A percentile compares a stretch with the other conserved stretches of the same genome.
Conservation (phyloP, 2,329 filamentous ascomycete genomes). For the Aspergillus sp. region DNA sequence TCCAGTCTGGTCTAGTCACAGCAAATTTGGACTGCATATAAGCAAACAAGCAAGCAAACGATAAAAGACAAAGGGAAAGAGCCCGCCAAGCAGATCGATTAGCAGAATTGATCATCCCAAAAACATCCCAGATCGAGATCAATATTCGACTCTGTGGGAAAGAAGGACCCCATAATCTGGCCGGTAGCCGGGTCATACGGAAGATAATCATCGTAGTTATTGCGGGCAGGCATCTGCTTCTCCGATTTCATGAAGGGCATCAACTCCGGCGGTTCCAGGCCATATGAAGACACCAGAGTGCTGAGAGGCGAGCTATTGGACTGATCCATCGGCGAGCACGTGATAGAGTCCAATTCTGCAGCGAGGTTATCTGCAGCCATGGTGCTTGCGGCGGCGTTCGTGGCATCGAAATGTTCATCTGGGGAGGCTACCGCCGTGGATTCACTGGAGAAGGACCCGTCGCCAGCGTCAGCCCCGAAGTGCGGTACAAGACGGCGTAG, state of each 20-base stretch:
- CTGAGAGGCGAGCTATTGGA: slow-evolving; percentile 13
- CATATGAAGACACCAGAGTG: slow-evolving; percentile 10
- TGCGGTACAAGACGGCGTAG: slow-evolving; percentile 27
- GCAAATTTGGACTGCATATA: too few relatives aligned
- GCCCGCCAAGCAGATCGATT: background rate
- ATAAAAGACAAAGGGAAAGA: background rate
- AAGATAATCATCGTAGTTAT: slow-evolving; percentile 22
- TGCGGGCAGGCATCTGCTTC: slow-evolving; percentile 14
- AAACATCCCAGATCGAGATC: slow-evolving; percentile 27
- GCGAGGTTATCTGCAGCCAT: slow-evolving; percentile 7
- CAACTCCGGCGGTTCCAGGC: slow-evolving; percentile 18
- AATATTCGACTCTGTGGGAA: slow-evolving; percentile 21
- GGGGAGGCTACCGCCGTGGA: slow-evolving; percentile 15
- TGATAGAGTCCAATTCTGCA: slow-evolving; percentile 15
- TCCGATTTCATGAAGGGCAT: slow-evolving; percentile 23
- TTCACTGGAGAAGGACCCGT: slow-evolving; percentile 21
- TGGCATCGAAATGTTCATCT: slow-evolving; percentile 11
- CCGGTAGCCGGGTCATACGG: slow-evolving; percentile 29
- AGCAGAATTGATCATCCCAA: slow-evolving; percentile 24
- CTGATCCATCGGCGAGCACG: slow-evolving; percentile 20
- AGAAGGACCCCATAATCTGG: slow-evolving; percentile 32
- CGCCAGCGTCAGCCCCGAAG: slow-evolving; percentile 22
- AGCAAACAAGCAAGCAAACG: too few relatives aligned
- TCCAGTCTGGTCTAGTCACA: background rate
- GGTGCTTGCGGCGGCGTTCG: slow-evolving; percentile 9